Base-by-base conservation (phyloP, 2,329 filamentous ascomycete species). In the Fusarium sp. region DNA sequence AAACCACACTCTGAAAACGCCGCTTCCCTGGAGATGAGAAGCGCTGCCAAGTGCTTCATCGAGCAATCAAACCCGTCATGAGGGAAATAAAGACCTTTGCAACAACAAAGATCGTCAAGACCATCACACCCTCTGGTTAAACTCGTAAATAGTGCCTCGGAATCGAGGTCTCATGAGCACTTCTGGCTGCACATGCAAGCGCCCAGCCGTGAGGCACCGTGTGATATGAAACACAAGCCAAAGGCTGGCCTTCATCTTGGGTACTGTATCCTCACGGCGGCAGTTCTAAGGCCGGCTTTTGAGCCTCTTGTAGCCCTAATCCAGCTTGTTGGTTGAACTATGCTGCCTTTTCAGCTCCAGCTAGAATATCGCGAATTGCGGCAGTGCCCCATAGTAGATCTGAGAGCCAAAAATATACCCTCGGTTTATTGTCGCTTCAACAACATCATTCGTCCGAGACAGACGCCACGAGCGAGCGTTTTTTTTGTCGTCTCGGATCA, bases 101-200 rank as follows among this genome's bases (percentile, higher is more conserved):
- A 27, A 33, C 49, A 62, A 58, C 53, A 35, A 49, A 57, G 69
- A 73, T 68, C 69, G 52, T 39, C 46, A 10, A 44, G 46, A 20
- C 42, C 57, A 57, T 22, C 66, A 73, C 70, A 72, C 70, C 70
- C 44, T 59, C 58, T 22, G 29, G 22, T 68, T 53, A 57, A 70
- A 56, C 50, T 65, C 31, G 59, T 54, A 35, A 44, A 50, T 73
- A 61, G 64, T 71, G 57, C 70, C 70, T 73, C 70, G 70, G 70
- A 55, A 49, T 57, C 39, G 58, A 75, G 62, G 72, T 75, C 70
- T 70, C 62, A 74, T 73, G 70, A 73, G 70, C 70, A 61, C 62
- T 53, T 72, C 58, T 39, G 47, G 39, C 66, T 65, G 70, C 61
- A 70, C 71, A 74, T 75, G 73, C 73, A 72, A 64, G 60, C 68